Evolutionary conservation across 768 basidiomycete genomes (phyloP).

Genomic region (Mycena pura): DNA sequence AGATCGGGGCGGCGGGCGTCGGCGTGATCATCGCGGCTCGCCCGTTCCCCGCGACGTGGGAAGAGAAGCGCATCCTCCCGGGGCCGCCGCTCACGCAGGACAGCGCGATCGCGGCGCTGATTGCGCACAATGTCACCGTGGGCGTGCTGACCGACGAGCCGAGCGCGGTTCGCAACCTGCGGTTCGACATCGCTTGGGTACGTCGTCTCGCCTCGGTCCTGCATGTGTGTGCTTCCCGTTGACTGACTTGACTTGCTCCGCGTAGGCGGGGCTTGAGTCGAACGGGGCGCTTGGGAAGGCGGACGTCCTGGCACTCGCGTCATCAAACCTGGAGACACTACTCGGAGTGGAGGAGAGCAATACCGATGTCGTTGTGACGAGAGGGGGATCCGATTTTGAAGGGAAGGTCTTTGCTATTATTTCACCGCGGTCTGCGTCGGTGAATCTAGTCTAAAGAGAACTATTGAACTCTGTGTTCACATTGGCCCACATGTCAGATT

Average conservation of each 20-base stretch:
- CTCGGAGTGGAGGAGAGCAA: slow-evolving; percentile 42
- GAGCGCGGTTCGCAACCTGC: slow-evolving; percentile 68
- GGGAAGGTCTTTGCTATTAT: too few relatives aligned
- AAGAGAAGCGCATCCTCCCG: slow-evolving; percentile 61
- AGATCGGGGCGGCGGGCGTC: slow-evolving; percentile 65
- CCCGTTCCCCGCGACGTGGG: slow-evolving; percentile 72
- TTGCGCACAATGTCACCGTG: slow-evolving; percentile 69
- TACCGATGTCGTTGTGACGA: slow-evolving; percentile 47
- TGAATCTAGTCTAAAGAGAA: too few relatives aligned
- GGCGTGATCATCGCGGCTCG: slow-evolving; percentile 73
- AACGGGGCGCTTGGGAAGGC: slow-evolving; percentile 43
- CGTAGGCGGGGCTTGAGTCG: slow-evolving; percentile 50
- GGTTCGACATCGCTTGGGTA: slow-evolving; percentile 71
- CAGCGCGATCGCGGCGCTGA: slow-evolving; percentile 60
- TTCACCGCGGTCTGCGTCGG: too few relatives aligned
- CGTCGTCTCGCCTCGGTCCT: slow-evolving; percentile 19
- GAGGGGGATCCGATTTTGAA: slow-evolving; percentile 43
- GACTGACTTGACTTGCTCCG: too few relatives aligned
- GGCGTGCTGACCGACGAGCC: slow-evolving; percentile 60
- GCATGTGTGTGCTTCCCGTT: too few relatives aligned
- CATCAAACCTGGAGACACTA: slow-evolving; percentile 49
- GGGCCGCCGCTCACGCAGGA: slow-evolving; percentile 72
- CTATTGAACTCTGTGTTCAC: too few relatives aligned
- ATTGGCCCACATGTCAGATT: too few relatives aligned
- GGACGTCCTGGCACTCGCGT: slow-evolving; percentile 44